Conservation (phyloP, 805 yeast genomes). For the Candida khao-thaluensis region DNA sequence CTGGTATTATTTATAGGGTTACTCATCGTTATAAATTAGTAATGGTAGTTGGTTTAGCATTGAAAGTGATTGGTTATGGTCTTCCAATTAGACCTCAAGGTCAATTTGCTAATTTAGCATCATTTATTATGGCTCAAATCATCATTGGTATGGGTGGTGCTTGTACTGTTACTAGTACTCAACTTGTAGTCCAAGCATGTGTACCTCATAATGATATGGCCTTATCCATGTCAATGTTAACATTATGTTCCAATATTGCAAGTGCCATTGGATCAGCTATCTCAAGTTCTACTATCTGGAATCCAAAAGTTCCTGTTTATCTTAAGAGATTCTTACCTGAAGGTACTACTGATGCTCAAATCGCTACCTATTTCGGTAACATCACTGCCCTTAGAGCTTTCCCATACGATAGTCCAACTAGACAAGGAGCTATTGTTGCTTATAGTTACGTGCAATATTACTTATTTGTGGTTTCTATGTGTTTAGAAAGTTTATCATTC, state of each 20-base stretch:
- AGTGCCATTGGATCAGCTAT: constrained; percentile 40
- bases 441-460: constrained; percentile 27
- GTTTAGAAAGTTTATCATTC: constrained; percentile 29
- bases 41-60: constrained; percentile 30
- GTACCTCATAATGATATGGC: constrained; percentile 44
- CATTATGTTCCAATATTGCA: constrained; percentile 36
- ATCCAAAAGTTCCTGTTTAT: constrained; percentile 26
- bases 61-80: constrained; percentile 36
- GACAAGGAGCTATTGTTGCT: constrained; percentile 33
- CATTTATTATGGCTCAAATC: constrained; percentile 33
- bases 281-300: constrained; percentile 32
- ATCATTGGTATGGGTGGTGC: constrained; percentile 43
- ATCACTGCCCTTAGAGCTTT: constrained; percentile 22
- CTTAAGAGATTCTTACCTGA: constrained; percentile 29
- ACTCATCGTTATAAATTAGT: constrained; percentile 37
- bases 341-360: constrained; percentile 17
- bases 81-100: constrained; percentile 19
- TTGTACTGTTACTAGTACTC: constrained; percentile 33
- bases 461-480: constrained; percentile 27
- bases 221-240: constrained; percentile 34
- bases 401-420: constrained; percentile 24
- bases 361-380: constrained; percentile 20
- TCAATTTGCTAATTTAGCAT: constrained; percentile 26
- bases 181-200: constrained; percentile 39
- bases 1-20: constrained; percentile 32